Evolutionary conservation across 768 basidiomycete species (phyloP).

Genomic region (Amanita pseudoporphyria): DNA sequence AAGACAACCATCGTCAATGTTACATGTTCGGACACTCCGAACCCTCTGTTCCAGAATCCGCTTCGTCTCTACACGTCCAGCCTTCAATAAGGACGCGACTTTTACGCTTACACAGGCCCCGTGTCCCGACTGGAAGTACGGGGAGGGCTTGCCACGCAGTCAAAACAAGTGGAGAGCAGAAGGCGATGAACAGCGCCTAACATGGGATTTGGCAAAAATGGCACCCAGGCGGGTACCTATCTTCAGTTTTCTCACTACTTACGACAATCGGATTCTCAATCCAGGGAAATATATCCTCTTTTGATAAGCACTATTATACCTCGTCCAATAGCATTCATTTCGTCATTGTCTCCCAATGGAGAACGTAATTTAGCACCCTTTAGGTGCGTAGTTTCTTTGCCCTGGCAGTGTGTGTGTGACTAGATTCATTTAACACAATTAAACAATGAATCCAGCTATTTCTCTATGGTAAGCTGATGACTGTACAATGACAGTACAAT

Average conservation of each 20-base stretch:
- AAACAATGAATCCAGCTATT: slow-evolving; percentile 32
- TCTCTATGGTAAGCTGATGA: slow-evolving; percentile 41
- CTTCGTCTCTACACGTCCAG: slow-evolving; percentile 10
- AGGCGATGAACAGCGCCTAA: slow-evolving; percentile 26
- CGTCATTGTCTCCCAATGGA: slow-evolving; percentile 42
- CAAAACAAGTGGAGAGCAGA: slow-evolving; percentile 20
- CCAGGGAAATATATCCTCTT: slow-evolving; percentile 36
- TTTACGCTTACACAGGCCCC: slow-evolving; percentile 29
- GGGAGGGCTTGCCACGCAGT: slow-evolving; percentile 23
- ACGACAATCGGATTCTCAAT: neutral
- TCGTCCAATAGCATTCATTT: slow-evolving; percentile 61
- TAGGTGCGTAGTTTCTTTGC: slow-evolving; percentile 29
- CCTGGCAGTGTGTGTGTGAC: neutral
- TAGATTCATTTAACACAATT: neutral
- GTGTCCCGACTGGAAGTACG: slow-evolving; percentile 33
- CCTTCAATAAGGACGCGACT: slow-evolving; percentile 15
- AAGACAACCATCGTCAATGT: no score
- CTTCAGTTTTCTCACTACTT: neutral
- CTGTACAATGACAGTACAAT: slow-evolving; percentile 5
- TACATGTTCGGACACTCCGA: neutral
- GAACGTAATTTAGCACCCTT: slow-evolving; percentile 57
- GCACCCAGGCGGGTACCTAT: slow-evolving; percentile 17
- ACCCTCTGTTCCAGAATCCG: neutral
- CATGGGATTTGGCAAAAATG: slow-evolving; percentile 29
- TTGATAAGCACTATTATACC: slow-evolving; percentile 52